These are phyloP conservation scores for Penicillium coprophilum DNA, from an alignment of 495 filamentous ascomycete genomes.

Conservation along the genomic window DNA sequence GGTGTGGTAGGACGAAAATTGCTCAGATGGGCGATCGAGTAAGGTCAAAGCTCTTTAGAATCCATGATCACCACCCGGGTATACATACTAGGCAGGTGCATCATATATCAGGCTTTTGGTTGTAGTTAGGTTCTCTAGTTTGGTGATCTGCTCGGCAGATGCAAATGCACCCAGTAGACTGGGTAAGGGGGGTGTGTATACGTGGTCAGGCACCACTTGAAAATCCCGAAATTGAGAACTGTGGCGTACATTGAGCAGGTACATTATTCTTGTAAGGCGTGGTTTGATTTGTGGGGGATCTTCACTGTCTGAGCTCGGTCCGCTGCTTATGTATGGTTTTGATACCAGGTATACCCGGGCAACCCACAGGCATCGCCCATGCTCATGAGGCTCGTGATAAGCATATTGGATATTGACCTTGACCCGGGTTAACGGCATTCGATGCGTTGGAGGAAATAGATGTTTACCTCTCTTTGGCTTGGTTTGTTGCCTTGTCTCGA, in stretches of 20 bases:
- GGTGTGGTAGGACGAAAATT: not conserved
- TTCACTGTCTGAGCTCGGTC: constrained; percentile 1
- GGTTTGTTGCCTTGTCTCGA: not conserved
- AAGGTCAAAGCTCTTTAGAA: not conserved
- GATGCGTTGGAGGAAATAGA: not conserved
- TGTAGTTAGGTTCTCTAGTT: constrained; percentile 5
- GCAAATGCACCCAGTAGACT: not conserved
- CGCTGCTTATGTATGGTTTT: constrained; percentile 2
- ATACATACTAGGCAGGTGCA: not conserved
- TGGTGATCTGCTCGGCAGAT: constrained; percentile 1
- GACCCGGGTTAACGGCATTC: not conserved
- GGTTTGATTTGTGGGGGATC: constrained; percentile 1
- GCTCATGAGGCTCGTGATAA: not conserved
- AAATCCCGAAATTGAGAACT: not conserved
- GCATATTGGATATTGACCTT: not conserved
- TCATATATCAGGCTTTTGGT: not conserved
- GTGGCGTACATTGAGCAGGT: constrained; percentile 1
- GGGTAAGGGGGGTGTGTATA: not conserved
- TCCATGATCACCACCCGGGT: not conserved
- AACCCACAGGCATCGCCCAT: constrained; percentile 2
- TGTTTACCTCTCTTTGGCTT: not conserved
- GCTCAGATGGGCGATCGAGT: not conserved
- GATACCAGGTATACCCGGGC: not conserved
- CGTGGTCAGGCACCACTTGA: constrained; percentile 1
- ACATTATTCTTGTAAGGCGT: not conserved